These are phyloP conservation scores for Nematocida sp. DNA, from an alignment of 371 early-diverging fungal species.

Conservation along the genomic window DNA sequence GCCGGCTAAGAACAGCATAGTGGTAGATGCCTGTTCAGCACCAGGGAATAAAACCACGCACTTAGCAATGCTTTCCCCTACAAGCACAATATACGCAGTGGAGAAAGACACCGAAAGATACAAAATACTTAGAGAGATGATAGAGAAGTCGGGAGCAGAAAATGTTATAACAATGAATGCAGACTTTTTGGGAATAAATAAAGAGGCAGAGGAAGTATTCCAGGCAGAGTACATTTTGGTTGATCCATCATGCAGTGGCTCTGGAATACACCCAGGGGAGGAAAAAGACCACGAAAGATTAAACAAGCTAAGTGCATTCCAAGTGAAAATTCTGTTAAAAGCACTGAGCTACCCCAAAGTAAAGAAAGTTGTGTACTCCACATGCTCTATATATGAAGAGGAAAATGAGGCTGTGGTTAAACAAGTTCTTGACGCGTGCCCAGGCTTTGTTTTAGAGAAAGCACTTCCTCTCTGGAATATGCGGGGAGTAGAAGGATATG, in stretches of 20 bases:
- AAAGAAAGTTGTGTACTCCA: constrained; percentile 82
- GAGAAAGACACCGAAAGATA: constrained; percentile 80
- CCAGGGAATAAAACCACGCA: constrained; percentile 97
- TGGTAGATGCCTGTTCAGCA: constrained; percentile 92
- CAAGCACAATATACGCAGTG: constrained; percentile 82
- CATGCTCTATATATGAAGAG: constrained; percentile 83
- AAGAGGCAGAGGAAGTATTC: constrained; percentile 66
- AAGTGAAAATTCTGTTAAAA: constrained; percentile 63
- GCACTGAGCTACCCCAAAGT: constrained; percentile 74
- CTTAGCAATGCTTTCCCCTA: constrained; percentile 77
- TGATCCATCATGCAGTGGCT: constrained; percentile 95
- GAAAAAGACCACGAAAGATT: constrained; percentile 73
- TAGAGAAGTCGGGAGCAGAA: constrained; percentile 76
- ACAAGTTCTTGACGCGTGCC: constrained; percentile 63
- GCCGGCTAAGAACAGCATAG: constrained; percentile 74
- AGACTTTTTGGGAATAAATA: constrained; percentile 71
- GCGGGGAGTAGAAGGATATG: constrained; percentile 50
- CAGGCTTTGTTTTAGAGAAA: constrained; percentile 69
- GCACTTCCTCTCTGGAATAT: constrained; percentile 72
- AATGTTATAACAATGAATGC: constrained; percentile 72
- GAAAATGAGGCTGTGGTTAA: constrained; percentile 90
- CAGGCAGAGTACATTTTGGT: constrained; percentile 81
- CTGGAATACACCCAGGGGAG: constrained; percentile 74
- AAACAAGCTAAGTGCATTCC: constrained; percentile 69
- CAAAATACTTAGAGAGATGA: constrained; percentile 75